phyloP scores from a whole-genome alignment of 306 rosid species.

The Prunus davidiana region DNA sequence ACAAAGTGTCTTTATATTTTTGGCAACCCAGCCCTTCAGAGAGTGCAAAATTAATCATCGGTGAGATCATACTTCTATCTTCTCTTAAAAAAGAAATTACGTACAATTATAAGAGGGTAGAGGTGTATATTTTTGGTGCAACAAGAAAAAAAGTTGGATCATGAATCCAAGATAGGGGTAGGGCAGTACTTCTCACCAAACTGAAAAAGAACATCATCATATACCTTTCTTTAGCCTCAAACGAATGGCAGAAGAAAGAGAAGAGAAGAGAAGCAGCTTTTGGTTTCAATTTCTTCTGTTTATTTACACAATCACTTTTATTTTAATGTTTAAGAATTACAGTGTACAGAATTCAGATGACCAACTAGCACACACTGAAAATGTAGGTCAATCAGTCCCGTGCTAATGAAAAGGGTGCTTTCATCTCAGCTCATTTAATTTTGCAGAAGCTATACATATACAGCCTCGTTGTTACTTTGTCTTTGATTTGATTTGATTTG shows the following conservation, averaged over 20 bases:
- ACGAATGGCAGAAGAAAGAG: no score
- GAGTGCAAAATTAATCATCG: no score
- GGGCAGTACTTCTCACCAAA: neutral
- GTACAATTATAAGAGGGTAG: neutral
- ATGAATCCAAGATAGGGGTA: neutral
- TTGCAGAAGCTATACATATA: neutral
- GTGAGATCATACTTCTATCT: no score
- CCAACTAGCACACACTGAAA: neutral
- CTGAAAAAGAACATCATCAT: neutral
- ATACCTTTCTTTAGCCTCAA: neutral
- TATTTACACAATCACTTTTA: neutral
- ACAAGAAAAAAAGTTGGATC: neutral
- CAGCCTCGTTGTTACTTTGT: no score
- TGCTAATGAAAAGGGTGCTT: neutral
- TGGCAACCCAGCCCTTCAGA: no score
- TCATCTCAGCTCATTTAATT: neutral
- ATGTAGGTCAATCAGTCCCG: neutral
- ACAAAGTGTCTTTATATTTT: no score
- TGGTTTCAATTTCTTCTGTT: neutral
- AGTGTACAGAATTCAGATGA: no score
- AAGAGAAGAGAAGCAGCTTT: neutral
- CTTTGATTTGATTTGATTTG: no score
- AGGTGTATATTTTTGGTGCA: neutral
- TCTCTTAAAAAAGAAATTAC: neutral
- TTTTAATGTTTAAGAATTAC: no score